Conservation (phyloP, 2,329 filamentous ascomycete species). For the Cadophora sp. region DNA sequence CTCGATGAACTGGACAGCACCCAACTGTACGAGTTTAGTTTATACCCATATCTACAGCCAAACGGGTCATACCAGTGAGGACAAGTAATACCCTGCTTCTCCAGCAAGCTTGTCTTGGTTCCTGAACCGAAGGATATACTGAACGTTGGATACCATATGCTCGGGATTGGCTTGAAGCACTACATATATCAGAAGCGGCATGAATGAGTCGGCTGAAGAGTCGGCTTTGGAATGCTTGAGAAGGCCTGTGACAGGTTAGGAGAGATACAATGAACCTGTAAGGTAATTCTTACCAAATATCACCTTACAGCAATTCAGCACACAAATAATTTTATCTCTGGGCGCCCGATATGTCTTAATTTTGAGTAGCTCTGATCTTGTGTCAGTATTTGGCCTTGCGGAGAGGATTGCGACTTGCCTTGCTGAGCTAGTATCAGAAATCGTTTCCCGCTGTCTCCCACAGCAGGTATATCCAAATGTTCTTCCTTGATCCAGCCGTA, state of each 20-base stretch:
- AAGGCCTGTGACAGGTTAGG: conserved; percentile 62
- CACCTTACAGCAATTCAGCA: conserved; percentile 98
- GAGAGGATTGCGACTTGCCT: conserved; percentile 54
- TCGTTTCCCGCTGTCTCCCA: conserved; percentile 84
- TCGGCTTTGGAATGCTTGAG: conserved; percentile 92
- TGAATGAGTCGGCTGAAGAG: conserved; percentile 94
- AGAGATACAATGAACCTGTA: background rate
- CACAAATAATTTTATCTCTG: conserved; percentile 97
- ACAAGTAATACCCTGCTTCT: conserved; percentile 98
- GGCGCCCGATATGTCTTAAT: conserved; percentile 98
- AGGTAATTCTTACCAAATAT: conserved; percentile 76
- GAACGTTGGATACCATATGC: conserved; percentile 94
- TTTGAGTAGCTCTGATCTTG: conserved; percentile 80
- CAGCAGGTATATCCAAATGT: conserved; percentile 88
- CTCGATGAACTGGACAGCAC: conserved; percentile 95
- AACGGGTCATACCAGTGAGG: conserved; percentile 72
- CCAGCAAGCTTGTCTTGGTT: conserved; percentile 97
- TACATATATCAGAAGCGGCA: conserved; percentile 93
- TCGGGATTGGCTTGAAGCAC: conserved; percentile 94
- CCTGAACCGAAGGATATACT: conserved; percentile 95
- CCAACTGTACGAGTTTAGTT: conserved; percentile 63
- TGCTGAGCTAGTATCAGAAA: conserved; percentile 91
- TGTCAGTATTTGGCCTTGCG: conserved; percentile 33
- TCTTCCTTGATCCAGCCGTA: conserved; percentile 95
- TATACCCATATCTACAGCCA: background rate